These are phyloP conservation scores for Epichloe sp. DNA, from an alignment of 2,329 filamentous ascomycete species.

Conservation along the genomic window DNA sequence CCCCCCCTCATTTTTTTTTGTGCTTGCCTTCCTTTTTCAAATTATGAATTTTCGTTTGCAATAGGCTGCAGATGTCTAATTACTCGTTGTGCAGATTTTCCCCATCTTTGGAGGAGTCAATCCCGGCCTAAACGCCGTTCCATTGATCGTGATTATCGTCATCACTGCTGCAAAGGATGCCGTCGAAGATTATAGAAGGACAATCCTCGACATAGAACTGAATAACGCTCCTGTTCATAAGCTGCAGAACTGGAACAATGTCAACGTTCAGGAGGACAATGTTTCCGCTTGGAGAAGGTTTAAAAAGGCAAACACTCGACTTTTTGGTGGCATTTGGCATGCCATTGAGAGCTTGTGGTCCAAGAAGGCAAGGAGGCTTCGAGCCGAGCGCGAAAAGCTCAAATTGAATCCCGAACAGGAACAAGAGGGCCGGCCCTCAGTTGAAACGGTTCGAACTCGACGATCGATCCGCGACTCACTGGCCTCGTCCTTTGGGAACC, in stretches of 20 bases:
- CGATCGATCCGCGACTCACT: slow-evolving; percentile 25
- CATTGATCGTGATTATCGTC: slow-evolving; percentile 80
- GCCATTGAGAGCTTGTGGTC: slow-evolving; percentile 34
- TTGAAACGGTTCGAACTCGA: slow-evolving; percentile 23
- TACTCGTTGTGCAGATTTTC: slow-evolving; percentile 57
- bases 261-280: slow-evolving; percentile 81
- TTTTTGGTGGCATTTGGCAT: slow-evolving; percentile 41
- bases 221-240: slow-evolving; percentile 95
- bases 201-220: slow-evolving; percentile 78
- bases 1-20: not conserved
- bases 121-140: slow-evolving; percentile 78
- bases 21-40: not conserved
- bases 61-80: not conserved
- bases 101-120: slow-evolving; percentile 89
- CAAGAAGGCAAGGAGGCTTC: slow-evolving; percentile 35
- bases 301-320: slow-evolving; percentile 73
- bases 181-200: slow-evolving; percentile 89
- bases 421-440: slow-evolving; percentile 50
- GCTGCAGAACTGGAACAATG: slow-evolving; percentile 77
- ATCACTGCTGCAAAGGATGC: slow-evolving; percentile 90
- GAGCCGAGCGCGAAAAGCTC: slow-evolving; percentile 31
- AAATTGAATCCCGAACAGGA: slow-evolving; percentile 13
- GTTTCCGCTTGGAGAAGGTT: slow-evolving; percentile 74
- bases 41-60: not conserved
- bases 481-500: slow-evolving; percentile 39